Percentiles rank a stretch among this genome's conserved stretches.
Conservation (phyloP, 208 protist species). For the Naegleria fowleri region DNA sequence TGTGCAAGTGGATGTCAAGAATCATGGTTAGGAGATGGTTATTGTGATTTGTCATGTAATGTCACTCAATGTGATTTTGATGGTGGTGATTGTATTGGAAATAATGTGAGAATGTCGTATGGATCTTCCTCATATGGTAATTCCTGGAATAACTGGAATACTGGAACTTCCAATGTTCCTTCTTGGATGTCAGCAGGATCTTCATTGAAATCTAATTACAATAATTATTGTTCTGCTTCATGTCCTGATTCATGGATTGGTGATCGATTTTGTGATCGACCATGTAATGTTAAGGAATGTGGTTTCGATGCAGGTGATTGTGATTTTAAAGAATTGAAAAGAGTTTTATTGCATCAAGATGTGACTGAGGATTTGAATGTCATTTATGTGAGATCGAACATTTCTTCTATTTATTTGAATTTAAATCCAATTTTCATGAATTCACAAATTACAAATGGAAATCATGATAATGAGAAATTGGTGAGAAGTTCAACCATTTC, state of each 20-base stretch:
- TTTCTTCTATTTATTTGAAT: not conserved
- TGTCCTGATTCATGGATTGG: slow-evolving; percentile 62
- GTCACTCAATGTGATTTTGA: slow-evolving; percentile 55
- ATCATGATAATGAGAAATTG: slow-evolving; percentile 47
- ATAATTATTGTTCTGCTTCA: slow-evolving; percentile 31
- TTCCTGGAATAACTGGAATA: not conserved
- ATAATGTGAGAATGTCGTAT: not conserved
- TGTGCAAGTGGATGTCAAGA: slow-evolving; percentile 57
- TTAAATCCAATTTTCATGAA: slow-evolving; percentile 30
- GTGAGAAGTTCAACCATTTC: slow-evolving; percentile 56
- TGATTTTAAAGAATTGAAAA: slow-evolving; percentile 26
- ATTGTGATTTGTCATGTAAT: slow-evolving; percentile 63
- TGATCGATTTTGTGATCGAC: slow-evolving; percentile 55
- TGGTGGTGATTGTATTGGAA: slow-evolving; percentile 59
- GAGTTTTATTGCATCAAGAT: not conserved
- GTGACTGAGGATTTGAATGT: not conserved
- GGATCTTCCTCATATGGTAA: not conserved
- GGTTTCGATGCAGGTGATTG: slow-evolving; percentile 63
- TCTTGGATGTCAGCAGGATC: too few species aligned
- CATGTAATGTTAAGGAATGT: slow-evolving; percentile 35
- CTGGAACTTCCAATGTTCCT: not conserved
- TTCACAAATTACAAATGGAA: slow-evolving; percentile 43
- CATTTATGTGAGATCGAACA: not conserved
- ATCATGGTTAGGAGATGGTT: slow-evolving; percentile 57
- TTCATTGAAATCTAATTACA: not conserved